Evolutionary conservation across 441 rosid genomes (phyloP), one percentile per base, ranked within the genome.

Genomic region (Capsella rubella): DNA sequence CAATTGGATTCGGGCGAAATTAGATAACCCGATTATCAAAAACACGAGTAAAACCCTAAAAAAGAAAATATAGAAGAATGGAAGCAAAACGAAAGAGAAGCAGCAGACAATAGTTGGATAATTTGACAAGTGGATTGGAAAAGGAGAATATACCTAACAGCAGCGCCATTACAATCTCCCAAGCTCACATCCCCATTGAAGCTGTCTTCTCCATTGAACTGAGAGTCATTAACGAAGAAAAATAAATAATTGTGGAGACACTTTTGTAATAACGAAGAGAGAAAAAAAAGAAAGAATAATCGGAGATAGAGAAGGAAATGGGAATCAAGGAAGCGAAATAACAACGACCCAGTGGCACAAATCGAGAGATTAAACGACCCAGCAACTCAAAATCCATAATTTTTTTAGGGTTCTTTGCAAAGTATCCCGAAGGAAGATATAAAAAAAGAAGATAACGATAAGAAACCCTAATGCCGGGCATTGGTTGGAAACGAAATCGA

Each of bases 181-280:
- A 87, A 81, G 87, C 95, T 93, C 45, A 74, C 89, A 82, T 88
- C 89, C 79, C 79, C 89, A 51, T 81, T 78, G 37, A 79, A 81
- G 83, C 83, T 80, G 60, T 82, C 89, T 27, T 85, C 91, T 58
- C 75, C 83, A 43, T 79, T 80, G 50, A 83, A 82, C 91, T 90
- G 82, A 61, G 72, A 21, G 25, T 21, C 1, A 21, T 74, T 46
- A 13, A 7, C 50, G 12, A 3, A 13, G 60, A 40, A 43, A 68
- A 21, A 21, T 21, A 21, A 21, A 21, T 21, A 21, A 21, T 21
- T 21, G 25, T 16, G 35, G 11, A 69, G 57, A 66, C n/a, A 42
- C 37, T 29, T 50, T 50, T 50, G 51, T 62, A 5, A 59, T 18
- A 64, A 53, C n/a, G 8, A 47, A 21, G 25, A 21, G 10, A 9